phyloP scores from a whole-genome alignment of 257 asterid genomes.

The Vinca minor region DNA sequence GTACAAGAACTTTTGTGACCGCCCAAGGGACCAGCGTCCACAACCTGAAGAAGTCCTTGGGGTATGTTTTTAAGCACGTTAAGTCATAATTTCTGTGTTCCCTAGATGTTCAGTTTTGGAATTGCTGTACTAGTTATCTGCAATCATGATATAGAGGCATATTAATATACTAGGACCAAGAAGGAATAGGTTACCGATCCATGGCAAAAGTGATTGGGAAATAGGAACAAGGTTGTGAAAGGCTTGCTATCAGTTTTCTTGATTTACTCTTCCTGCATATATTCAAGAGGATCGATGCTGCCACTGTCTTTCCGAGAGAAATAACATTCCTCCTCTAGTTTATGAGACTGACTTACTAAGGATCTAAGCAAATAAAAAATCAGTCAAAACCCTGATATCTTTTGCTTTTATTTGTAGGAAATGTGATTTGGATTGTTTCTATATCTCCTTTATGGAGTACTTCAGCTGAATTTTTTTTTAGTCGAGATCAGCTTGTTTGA shows the following conservation, averaged over 20 bases:
- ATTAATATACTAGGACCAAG: background rate
- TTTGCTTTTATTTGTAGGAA: background rate
- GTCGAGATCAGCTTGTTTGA: background rate
- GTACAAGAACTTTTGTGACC: conserved; percentile 93
- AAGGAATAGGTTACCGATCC: background rate
- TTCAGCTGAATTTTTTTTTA: too few relatives aligned
- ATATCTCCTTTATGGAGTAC: background rate
- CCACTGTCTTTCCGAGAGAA: background rate
- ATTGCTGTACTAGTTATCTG: background rate
- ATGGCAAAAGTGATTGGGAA: background rate
- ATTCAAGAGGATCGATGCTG: background rate
- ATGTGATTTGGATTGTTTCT: background rate
- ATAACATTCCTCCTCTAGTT: background rate
- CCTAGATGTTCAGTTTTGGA: background rate
- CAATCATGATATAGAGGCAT: background rate
- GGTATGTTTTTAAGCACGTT: conserved; percentile 34
- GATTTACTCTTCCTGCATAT: background rate
- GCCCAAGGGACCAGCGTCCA: conserved; percentile 85
- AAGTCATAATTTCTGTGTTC: conserved; percentile 5
- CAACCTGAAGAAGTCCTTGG: conserved; percentile 94
- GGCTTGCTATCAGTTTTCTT: background rate
- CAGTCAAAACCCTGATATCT: background rate
- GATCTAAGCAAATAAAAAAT: background rate
- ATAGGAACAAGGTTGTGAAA: background rate
- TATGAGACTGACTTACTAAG: background rate